A percentile compares a stretch with the other conserved stretches of the same genome.
Evolutionary conservation across 306 rosid species (phyloP).

Genomic region (Ammopiptanthus mongolicus): DNA sequence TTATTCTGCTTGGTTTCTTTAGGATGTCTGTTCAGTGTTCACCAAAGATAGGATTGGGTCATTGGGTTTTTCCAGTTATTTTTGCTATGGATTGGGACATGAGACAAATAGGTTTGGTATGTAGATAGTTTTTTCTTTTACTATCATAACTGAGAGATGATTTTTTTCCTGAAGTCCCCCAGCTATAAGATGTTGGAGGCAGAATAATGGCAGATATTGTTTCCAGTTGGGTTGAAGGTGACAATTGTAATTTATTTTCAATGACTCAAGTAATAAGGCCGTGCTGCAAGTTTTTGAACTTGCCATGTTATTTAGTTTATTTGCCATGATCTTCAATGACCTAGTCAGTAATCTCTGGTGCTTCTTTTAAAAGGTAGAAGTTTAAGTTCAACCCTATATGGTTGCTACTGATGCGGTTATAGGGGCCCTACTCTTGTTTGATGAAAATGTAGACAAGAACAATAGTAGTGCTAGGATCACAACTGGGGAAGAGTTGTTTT

Average conservation of each 20-base stretch:
- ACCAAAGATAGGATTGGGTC: background rate
- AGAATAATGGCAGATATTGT: background rate
- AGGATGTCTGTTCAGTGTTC: background rate
- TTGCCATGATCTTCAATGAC: background rate
- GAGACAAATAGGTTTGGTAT: background rate
- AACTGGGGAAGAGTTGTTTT: background rate
- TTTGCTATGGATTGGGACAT: background rate
- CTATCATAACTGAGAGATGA: background rate
- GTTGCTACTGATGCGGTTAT: background rate
- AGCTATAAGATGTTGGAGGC: background rate
- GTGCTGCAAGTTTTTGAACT: conserved; percentile 10
- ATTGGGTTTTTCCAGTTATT: background rate
- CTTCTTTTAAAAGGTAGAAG: background rate
- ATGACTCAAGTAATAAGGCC: background rate
- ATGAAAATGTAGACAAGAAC: conserved; percentile 7
- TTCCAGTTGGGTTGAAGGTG: background rate
- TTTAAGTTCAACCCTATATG: conserved; percentile 1
- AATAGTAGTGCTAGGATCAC: background rate
- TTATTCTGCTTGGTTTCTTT: background rate
- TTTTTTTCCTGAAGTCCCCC: background rate
- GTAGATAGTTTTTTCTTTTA: background rate
- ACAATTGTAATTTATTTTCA: background rate
- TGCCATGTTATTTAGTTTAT: background rate
- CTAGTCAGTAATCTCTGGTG: background rate
- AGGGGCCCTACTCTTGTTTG: conserved; percentile 6